Percentiles rank a stretch among this genome's conserved stretches.
These are phyloP conservation scores for Wickerhamiella hasegawae DNA, from an alignment of 805 yeast genomes.

Conservation along the genomic window DNA sequence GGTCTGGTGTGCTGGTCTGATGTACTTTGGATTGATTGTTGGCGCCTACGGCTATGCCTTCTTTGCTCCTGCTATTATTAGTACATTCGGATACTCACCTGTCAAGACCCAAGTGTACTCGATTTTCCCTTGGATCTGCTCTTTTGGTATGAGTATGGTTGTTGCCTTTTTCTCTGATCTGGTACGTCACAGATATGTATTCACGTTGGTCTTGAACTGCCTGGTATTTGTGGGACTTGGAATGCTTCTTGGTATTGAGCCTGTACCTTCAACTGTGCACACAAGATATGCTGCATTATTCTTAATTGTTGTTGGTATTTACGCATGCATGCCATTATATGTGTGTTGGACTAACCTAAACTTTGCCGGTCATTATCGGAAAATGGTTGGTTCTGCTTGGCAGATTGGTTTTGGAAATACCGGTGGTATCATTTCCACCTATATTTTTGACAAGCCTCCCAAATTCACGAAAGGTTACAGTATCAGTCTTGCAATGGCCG, in stretches of 20 bases:
- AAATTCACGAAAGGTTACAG: slow-evolving; percentile 38
- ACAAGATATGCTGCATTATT: slow-evolving; percentile 51
- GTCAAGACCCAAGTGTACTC: slow-evolving; percentile 66
- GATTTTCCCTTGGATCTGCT: slow-evolving; percentile 71
- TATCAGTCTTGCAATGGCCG: slow-evolving; percentile 32
- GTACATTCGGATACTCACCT: slow-evolving; percentile 46
- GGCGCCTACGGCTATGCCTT: slow-evolving; percentile 68
- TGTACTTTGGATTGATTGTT: slow-evolving; percentile 48
- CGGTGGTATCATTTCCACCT: slow-evolving; percentile 55
- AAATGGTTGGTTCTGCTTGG: slow-evolving; percentile 41
- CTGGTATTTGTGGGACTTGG: slow-evolving; percentile 37
- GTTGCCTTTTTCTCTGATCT: slow-evolving; percentile 51
- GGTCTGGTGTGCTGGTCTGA: slow-evolving; percentile 40
- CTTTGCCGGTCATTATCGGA: slow-evolving; percentile 45
- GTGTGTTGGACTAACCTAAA: slow-evolving; percentile 54
- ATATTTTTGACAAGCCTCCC: slow-evolving; percentile 42
- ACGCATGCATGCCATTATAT: slow-evolving; percentile 51
- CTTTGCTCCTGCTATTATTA: slow-evolving; percentile 53
- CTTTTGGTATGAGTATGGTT: slow-evolving; percentile 50
- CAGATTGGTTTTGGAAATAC: slow-evolving; percentile 60
- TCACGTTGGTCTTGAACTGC: slow-evolving; percentile 12
- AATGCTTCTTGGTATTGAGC: slow-evolving; percentile 33
- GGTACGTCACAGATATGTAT: slow-evolving; percentile 23
- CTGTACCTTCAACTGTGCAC: slow-evolving; percentile 19
- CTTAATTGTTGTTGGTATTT: slow-evolving; percentile 40